Percentiles rank a stretch among this genome's conserved stretches.
phyloP scores from a whole-genome alignment of 768 basidiomycete genomes.

The Collybia sordida region DNA sequence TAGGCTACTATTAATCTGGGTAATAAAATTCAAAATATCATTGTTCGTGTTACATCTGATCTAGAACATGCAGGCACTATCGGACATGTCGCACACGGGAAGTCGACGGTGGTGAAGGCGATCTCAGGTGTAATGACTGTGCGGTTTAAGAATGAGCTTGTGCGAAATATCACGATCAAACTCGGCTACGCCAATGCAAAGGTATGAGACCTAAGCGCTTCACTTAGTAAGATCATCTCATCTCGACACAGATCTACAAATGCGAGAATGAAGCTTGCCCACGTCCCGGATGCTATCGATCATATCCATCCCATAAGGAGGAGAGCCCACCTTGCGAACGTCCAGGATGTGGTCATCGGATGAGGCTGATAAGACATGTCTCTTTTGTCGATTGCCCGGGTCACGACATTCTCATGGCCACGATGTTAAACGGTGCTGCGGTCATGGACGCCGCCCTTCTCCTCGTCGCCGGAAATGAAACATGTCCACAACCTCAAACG shows the following conservation, averaged over 20 bases:
- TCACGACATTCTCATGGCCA: slow-evolving; percentile 99
- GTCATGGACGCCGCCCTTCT: slow-evolving; percentile 99
- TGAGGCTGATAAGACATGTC: slow-evolving; percentile 94
- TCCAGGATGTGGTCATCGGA: slow-evolving; percentile 84
- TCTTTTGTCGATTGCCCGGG: slow-evolving; percentile 98
- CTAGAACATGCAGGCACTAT: slow-evolving; percentile 90
- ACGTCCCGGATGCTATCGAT: slow-evolving; percentile 90
- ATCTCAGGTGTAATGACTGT: slow-evolving; percentile 99
- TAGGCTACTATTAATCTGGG: slow-evolving; percentile 96
- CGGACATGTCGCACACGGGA: slow-evolving; percentile 98
- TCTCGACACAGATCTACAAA: slow-evolving; percentile 81
- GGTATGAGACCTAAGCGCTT: slow-evolving; percentile 43
- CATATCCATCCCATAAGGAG: slow-evolving; percentile 93
- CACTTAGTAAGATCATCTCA: slow-evolving; percentile 12
- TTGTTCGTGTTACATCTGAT: slow-evolving; percentile 85
- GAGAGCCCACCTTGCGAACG: slow-evolving; percentile 92
- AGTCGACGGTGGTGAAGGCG: slow-evolving; percentile 96
- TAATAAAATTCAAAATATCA: slow-evolving; percentile 26
- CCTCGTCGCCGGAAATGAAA: slow-evolving; percentile 96
- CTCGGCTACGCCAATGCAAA: slow-evolving; percentile 99
- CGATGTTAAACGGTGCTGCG: slow-evolving; percentile 99
- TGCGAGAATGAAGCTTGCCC: slow-evolving; percentile 94
- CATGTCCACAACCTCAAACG: slow-evolving; percentile 98
- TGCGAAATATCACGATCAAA: slow-evolving; percentile 99
- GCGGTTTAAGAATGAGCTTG: slow-evolving; percentile 98